Conservation (phyloP, 108 stramenopile genomes). For the Mediolabrus comicus region DNA sequence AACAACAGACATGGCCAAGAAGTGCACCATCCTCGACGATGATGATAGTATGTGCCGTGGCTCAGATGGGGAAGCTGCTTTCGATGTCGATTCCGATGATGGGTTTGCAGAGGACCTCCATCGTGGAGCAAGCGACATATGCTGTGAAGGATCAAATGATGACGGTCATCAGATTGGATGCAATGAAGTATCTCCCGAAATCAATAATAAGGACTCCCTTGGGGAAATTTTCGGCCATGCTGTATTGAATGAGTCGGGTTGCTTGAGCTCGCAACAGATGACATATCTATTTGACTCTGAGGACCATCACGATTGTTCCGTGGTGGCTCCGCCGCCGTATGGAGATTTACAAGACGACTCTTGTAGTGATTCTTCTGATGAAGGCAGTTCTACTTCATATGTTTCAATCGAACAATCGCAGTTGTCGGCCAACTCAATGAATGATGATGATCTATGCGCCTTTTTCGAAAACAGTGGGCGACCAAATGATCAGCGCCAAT, state of each 20-base stretch:
- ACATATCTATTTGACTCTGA: constrained; percentile 21
- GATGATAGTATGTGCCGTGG: not conserved
- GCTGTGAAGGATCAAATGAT: not conserved
- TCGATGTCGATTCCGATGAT: not conserved
- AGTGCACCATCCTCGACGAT: not conserved
- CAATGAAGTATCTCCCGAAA: not conserved
- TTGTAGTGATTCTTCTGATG: constrained; percentile 8
- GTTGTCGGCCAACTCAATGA: constrained; percentile 26
- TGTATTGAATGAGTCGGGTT: not conserved
- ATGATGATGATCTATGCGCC: constrained; percentile 26
- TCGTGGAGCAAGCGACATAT: not conserved
- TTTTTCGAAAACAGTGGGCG: constrained; percentile 24
- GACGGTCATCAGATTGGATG: not conserved
- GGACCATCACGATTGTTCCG: constrained; percentile 4
- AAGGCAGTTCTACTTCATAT: constrained; percentile 3
- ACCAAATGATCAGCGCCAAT: not conserved
- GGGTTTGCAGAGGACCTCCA: constrained; percentile 1
- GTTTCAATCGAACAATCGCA: constrained; percentile 12
- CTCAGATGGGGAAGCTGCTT: not conserved
- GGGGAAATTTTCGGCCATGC: constrained; percentile 17
- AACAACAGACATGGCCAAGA: not conserved
- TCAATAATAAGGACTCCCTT: not conserved
- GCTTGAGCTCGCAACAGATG: constrained; percentile 2
- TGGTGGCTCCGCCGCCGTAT: constrained; percentile 8
- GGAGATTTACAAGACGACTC: not conserved